Conservation (phyloP, 208 protist genomes). For the Borovskyia barvae region DNA sequence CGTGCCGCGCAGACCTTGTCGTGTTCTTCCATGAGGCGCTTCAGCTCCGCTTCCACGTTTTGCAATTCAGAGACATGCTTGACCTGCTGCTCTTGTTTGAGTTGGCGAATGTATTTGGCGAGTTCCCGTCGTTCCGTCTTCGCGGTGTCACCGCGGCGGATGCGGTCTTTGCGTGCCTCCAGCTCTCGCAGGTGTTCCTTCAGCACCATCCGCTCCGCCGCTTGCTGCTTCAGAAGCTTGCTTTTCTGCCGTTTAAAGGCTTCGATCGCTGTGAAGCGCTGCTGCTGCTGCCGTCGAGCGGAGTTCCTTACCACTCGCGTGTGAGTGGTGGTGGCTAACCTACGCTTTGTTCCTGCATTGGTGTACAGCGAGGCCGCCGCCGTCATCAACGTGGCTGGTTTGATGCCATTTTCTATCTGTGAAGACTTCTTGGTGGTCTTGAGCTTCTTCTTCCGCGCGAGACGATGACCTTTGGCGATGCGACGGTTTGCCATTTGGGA, state of each 20-base stretch:
- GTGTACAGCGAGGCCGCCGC: constrained; percentile 1
- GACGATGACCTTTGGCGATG: constrained; percentile 26
- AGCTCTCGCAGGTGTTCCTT: constrained; percentile 80
- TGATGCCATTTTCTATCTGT: not conserved
- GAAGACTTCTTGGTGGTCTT: constrained; percentile 29
- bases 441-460: constrained; percentile 37
- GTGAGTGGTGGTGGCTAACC: not conserved
- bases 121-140: constrained; percentile 86
- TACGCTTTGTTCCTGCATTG: constrained; percentile 5
- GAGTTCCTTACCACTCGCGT: constrained; percentile 14
- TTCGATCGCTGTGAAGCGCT: constrained; percentile 13
- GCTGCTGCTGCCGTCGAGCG: constrained; percentile 12
- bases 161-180: constrained; percentile 55
- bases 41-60: constrained; percentile 62
- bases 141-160: constrained; percentile 65
- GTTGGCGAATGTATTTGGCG: constrained; percentile 84
- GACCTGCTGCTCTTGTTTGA: constrained; percentile 72
- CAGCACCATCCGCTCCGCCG: constrained; percentile 79
- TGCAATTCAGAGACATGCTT: constrained; percentile 73
- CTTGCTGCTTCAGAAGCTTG: constrained; percentile 70
- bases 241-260: constrained; percentile 45
- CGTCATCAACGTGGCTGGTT: not conserved
- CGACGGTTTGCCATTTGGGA: constrained; percentile 36
- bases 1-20: constrained; percentile 17
- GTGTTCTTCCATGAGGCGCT: constrained; percentile 34